These are phyloP conservation scores for Psilocybe subaeruginosa DNA, from an alignment of 768 basidiomycete genomes.

Conservation along the genomic window DNA sequence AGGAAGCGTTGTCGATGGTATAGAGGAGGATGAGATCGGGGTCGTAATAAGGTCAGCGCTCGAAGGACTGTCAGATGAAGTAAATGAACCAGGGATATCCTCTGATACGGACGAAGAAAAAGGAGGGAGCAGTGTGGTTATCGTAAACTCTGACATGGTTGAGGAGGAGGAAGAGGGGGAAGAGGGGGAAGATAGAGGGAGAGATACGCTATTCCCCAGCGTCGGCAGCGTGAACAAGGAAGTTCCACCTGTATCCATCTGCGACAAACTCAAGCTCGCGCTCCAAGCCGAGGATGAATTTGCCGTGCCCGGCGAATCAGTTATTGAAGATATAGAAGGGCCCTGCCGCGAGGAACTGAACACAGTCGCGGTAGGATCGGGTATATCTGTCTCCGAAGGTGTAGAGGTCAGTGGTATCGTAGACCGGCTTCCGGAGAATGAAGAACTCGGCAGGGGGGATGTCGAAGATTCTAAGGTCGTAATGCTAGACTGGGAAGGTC, in stretches of 20 bases:
- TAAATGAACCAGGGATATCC: background rate
- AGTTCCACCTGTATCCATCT: background rate
- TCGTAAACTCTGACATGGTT: background rate
- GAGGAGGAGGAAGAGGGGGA: background rate
- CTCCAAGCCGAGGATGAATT: background rate
- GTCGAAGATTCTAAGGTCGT: background rate
- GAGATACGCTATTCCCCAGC: background rate
- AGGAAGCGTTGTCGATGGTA: background rate
- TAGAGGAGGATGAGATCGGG: background rate
- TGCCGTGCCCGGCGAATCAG: background rate
- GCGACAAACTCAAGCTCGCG: background rate
- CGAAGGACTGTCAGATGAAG: background rate
- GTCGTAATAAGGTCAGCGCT: background rate
- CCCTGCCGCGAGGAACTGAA: background rate
- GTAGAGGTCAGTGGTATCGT: background rate
- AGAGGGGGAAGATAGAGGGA: background rate
- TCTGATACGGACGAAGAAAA: background rate
- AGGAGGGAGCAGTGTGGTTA: background rate
- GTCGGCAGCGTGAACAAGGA: background rate
- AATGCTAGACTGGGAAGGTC: background rate
- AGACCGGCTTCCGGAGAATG: background rate
- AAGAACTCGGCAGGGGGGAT: background rate
- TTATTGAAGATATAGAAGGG: background rate
- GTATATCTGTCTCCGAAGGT: background rate
- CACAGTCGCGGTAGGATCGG: background rate